Conservation (phyloP, 148 eudicot genomes). For the Rheum nobile region DNA sequence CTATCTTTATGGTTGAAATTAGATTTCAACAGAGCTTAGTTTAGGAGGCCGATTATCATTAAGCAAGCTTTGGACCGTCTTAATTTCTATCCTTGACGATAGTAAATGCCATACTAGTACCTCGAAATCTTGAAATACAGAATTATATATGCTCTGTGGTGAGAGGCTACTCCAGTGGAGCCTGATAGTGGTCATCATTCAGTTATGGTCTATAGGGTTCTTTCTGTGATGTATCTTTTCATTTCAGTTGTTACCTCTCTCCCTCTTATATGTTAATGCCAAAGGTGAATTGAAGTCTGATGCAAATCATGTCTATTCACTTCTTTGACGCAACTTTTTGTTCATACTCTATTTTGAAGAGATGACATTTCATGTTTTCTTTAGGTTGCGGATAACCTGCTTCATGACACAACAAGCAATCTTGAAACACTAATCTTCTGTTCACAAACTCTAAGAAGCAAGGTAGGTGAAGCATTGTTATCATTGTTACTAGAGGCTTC, state of each 20-base stretch:
- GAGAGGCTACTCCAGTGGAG: not conserved
- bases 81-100: not conserved
- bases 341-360: not conserved
- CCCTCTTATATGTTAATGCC: not conserved
- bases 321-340: not conserved
- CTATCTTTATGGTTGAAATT: not conserved
- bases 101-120: not conserved
- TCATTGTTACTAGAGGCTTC: not conserved
- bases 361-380: constrained; percentile 12
- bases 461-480: constrained; percentile 34
- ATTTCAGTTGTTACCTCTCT: not conserved
- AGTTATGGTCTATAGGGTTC: not conserved
- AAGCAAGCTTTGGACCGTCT: not conserved
- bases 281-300: not conserved
- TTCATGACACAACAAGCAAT: constrained; percentile 86
- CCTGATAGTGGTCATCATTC: not conserved
- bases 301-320: not conserved
- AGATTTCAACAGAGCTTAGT: not conserved
- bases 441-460: constrained; percentile 96
- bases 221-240: not conserved
- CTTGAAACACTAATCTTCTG: constrained; percentile 85
- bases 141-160: not conserved
- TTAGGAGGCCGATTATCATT: not conserved
- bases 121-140: not conserved
- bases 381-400: constrained; percentile 92